Evolutionary conservation across 306 rosid species (phyloP), one percentile per base, ranked within the genome.

Genomic region (Sphenostylis stenocarpa): DNA sequence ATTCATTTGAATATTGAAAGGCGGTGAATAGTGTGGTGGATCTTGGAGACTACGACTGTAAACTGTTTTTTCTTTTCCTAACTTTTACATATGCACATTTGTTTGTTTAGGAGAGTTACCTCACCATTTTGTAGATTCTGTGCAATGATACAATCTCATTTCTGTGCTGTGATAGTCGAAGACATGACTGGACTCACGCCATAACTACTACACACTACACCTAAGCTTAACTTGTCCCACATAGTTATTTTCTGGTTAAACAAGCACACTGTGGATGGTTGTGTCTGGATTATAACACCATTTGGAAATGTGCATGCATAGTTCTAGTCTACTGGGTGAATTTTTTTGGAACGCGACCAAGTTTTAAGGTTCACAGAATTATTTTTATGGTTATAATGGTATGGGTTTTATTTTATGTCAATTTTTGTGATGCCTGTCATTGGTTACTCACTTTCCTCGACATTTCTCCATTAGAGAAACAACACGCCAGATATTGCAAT

Each of bases 401-500:
- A 53, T 75, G 72, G 7, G 8, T 41, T 75, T 71, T 74, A 63
- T 63, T 75, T 60, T 65, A 51, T 16, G 13, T 74, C 23, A 51
- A 24, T 9, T 60, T 56, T 45, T 49, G 58, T 47, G 77, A 48
- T 12, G 13, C 23, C 48, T 62, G 61, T 60, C 64, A 63, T 10
- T 2, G 24, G 9, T 63, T 61, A 66, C 76, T 21, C 14, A n/a
- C 55, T 8, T 19, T 67, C n/a, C 45, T 36, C 21, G 1, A 51
- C 10, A 43, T 36, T 78, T 83, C 17, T 39, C 52, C 20, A 8
- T 44, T 28, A 26, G 76, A 70, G 68, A 75, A 84, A 53, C 20
- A 1, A 16, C 80, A 36, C 17, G 1, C 48, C 51, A 8, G 48
- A 38, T 48, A 16, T 66, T 66, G 67, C 72, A 55, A 65, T 7